Evolutionary conservation across 331 rosid genomes (phyloP).

Genomic region (Pyracantha coccinea): DNA sequence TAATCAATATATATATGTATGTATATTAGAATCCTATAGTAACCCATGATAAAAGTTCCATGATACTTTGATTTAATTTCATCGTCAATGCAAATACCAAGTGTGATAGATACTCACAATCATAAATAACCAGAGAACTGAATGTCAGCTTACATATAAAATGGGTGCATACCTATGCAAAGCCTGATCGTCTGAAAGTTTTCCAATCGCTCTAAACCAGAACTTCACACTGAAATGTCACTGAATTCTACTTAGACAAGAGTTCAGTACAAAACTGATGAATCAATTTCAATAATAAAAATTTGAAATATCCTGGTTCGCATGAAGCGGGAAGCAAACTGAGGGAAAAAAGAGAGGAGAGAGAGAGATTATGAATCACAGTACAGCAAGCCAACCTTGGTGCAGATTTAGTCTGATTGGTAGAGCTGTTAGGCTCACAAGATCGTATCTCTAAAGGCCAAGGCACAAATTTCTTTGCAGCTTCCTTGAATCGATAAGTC

Average conservation of each 20-base stretch:
- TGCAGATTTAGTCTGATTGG: conserved; percentile 70
- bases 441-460: conserved; percentile 96
- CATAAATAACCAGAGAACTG: conserved; percentile 4
- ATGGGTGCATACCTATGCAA: conserved; percentile 68
- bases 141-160: neutral
- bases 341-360: neutral
- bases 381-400: conserved; percentile 55
- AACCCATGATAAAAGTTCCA: neutral
- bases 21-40: neutral
- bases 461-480: conserved; percentile 42
- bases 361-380: conserved; percentile 2
- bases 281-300: neutral
- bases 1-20: neutral
- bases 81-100: neutral
- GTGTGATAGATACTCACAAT: neutral
- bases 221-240: conserved; percentile 60
- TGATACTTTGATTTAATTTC: neutral
- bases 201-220: conserved; percentile 92
- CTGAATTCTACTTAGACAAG: conserved; percentile 14
- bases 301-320: neutral
- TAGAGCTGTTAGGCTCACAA: conserved; percentile 62
- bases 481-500: conserved; percentile 77
- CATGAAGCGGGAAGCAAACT: neutral
- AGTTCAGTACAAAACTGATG: neutral
- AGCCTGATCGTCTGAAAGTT: conserved; percentile 90